Evolutionary conservation across 1,284 basidiomycete genomes (phyloP), one percentile per base, ranked within the genome.

Genomic region (Trametes versicolor): DNA sequence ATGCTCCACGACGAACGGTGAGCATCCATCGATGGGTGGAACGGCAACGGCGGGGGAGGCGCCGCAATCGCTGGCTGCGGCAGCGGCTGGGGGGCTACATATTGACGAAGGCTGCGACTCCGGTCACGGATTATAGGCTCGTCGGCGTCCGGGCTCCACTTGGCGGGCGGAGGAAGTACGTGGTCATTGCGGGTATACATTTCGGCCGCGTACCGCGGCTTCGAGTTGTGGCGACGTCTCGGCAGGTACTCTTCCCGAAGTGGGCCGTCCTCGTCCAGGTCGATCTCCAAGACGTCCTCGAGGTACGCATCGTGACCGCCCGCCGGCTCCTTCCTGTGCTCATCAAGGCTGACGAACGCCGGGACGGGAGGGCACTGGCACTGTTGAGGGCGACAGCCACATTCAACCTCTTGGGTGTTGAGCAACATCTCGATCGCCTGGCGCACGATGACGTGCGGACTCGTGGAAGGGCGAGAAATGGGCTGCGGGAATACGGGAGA

Each of bases 181-280:
- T 81, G 81, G 53, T 80, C 75, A 13, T 75, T 54, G 51, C 37
- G 58, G 27, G 27, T 45, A 55, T 54, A 36, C 50, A 75, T 75
- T 3, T 72, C 65, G n/a, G 55, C 54, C 48, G 69, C 69, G 63
- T 72, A 76, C 50, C 77, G 74, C 9, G 60, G 48, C 34, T 66
- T 58, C 29, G 78, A 77, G 70, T 80, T 84, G 62, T 81, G 74
- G 58, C 88, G 88, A 58, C 90, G 88, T 69, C 81, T 87, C 13
- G 92, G 92, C 62, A 93, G 74, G 67, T 94, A 94, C 72, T 94
- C 92, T 73, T 92, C 89, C 59, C 91, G 81, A 55, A 94, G 80
- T 32, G 92, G 92, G 7, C 92, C 92, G 73, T 93, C 91, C 72
- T 92, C 90, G 70, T 94, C 92, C 50, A 94, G 79, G 76, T 94